These are phyloP conservation scores for Magnusiomyces fungicola DNA, from an alignment of 1,139 yeast species.

Conservation along the genomic window DNA sequence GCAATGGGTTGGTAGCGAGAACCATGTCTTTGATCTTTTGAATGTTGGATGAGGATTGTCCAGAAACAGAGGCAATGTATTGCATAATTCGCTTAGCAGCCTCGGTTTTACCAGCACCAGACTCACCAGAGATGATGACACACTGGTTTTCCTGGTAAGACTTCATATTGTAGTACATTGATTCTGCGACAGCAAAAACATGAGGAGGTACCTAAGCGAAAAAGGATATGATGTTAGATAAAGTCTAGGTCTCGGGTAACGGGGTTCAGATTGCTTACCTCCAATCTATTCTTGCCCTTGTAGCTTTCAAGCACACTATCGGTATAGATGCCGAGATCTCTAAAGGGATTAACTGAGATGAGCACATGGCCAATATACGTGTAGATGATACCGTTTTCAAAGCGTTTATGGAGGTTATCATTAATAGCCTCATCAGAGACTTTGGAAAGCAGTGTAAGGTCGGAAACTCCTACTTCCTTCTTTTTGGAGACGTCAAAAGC, in stretches of 20 bases:
- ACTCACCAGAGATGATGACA: slow-evolving; percentile 96
- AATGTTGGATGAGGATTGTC: slow-evolving; percentile 52
- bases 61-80: slow-evolving; percentile 85
- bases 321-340: slow-evolving; percentile 92
- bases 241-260: no score
- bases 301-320: slow-evolving; percentile 65
- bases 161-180: slow-evolving; percentile 93
- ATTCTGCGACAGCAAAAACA: slow-evolving; percentile 95
- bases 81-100: slow-evolving; percentile 99
- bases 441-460: slow-evolving; percentile 78
- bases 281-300: slow-evolving; percentile 86
- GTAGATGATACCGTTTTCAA: slow-evolving; percentile 82
- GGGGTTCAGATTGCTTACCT: slow-evolving; percentile 44
- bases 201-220: slow-evolving; percentile 69
- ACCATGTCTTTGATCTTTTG: slow-evolving; percentile 94
- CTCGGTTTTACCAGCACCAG: slow-evolving; percentile 98
- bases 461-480: slow-evolving; percentile 96
- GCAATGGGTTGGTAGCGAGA: slow-evolving; percentile 89
- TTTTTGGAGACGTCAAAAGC: slow-evolving; percentile 82
- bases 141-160: slow-evolving; percentile 94
- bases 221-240: not conserved
- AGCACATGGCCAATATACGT: slow-evolving; percentile 36
- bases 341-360: slow-evolving; percentile 94
- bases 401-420: slow-evolving; percentile 82
- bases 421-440: slow-evolving; percentile 91